Evolutionary conservation across 2,329 filamentous ascomycete species (phyloP), one percentile per base, ranked within the genome.

Genomic region (Fusarium sp.): DNA sequence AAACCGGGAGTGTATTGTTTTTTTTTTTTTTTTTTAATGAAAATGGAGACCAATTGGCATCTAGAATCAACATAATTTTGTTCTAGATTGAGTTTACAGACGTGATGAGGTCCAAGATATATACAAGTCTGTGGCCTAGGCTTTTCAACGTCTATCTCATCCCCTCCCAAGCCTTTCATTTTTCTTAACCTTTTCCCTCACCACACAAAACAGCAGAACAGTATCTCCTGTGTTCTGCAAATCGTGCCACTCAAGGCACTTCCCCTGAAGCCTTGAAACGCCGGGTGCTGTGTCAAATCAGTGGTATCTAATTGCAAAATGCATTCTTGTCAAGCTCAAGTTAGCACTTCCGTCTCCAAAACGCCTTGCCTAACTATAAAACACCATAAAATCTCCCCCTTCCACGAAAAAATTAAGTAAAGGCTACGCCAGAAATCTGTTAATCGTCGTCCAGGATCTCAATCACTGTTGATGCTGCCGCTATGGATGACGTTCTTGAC

Each of bases 371-470:
- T 52, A 42, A 43, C 34, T 25, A 43, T 53, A 43, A 43, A 53
- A 43, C 34, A 53, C 34, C n/a, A 29, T 38, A 29, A 42, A 40
- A 14, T n/a, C 24, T 18, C 25, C 15, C 6, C 32, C 27, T 40
- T 43, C 18, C 12, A 43, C 14, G n/a, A 18, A 25, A 42, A 20
- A 25, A 52, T 27, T 27, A 40, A 27, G 27, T 8, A 27, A 42
- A 42, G 24, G 10, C n/a, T 42, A 53, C 50, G 15, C 24, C 34
- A 43, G 14, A 53, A 53, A 27, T 6, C 10, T 7, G 14, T 46
- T 56, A 73, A 40, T 74, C 59, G 38, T 77, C 75, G 32, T 78
- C 76, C 57, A 75, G 53, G 51, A 78, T 77, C 59, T 77, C 77
- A 50, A 78, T 77, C 14, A 78, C 57, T 9, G 52, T 50, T 32